These are phyloP conservation scores for Corylus avellana DNA, from an alignment of 306 rosid species.

Conservation along the genomic window DNA sequence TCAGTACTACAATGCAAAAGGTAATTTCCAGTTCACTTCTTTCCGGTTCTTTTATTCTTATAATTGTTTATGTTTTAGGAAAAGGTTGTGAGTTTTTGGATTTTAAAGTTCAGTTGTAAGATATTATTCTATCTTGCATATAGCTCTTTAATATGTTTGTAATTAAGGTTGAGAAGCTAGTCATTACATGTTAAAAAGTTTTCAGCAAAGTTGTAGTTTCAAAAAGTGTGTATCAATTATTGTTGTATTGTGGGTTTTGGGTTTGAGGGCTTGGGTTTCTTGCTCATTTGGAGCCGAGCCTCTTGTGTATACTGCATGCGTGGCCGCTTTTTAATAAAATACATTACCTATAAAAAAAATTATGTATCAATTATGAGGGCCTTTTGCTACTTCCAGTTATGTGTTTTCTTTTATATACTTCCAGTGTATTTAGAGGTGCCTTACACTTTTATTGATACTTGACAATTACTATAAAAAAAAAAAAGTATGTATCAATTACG, in stretches of 20 bases:
- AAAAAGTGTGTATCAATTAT: neutral
- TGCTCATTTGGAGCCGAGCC: too few relatives aligned
- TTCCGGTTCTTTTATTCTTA: neutral
- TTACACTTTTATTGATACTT: too few relatives aligned
- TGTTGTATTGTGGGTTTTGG: too few relatives aligned
- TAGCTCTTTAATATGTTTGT: neutral
- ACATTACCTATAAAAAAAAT: too few relatives aligned
- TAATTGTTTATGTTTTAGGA: constrained; percentile 1
- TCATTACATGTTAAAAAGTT: neutral
- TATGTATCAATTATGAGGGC: too few relatives aligned
- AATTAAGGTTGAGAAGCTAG: neutral
- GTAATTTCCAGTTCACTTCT: constrained; percentile 31
- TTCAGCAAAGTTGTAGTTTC: neutral
- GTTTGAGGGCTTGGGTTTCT: too few relatives aligned
- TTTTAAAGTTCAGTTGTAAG: neutral
- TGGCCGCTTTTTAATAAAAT: too few relatives aligned
- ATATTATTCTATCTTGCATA: neutral
- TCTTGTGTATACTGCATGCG: too few relatives aligned
- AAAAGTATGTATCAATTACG: neutral
- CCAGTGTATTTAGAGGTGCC: too few relatives aligned
- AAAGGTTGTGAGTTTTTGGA: constrained; percentile 19
- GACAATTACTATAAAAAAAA: too few relatives aligned
- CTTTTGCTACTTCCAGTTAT: too few relatives aligned
- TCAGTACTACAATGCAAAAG: constrained; percentile 96
- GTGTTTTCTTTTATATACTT: too few relatives aligned